Evolutionary conservation across 352 stramenopile species (phyloP).

Genomic region (Globisporangium splendens): DNA sequence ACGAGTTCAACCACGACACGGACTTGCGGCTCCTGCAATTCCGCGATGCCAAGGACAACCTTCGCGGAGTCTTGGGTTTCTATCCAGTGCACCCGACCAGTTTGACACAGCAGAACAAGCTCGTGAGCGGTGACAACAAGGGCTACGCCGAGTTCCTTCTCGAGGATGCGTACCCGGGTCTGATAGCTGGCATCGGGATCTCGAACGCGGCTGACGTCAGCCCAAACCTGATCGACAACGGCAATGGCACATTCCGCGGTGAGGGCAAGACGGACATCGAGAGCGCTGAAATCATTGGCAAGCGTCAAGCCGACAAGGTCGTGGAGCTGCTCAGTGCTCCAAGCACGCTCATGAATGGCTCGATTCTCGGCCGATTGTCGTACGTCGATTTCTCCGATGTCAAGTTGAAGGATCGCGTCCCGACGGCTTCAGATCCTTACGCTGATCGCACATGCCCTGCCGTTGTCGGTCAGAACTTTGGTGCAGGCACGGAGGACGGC

Average conservation of each 20-base stretch:
- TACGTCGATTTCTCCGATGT: constrained; percentile 44
- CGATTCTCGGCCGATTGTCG: constrained; percentile 26
- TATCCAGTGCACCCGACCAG: constrained; percentile 72
- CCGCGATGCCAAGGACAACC: constrained; percentile 20
- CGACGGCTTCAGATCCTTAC: constrained; percentile 20
- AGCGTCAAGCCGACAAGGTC: constrained; percentile 27
- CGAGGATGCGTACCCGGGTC: constrained; percentile 23
- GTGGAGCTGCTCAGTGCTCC: constrained; percentile 16
- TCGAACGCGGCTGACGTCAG: constrained; percentile 38
- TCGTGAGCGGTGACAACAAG: constrained; percentile 82
- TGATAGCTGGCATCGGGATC: constrained; percentile 30
- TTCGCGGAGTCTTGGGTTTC: constrained; percentile 60
- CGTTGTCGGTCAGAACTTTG: constrained; percentile 41
- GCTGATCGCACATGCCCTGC: constrained; percentile 33
- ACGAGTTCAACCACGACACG: constrained; percentile 56
- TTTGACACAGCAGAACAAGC: constrained; percentile 59
- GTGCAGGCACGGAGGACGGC: constrained; percentile 36
- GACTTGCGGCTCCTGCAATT: constrained; percentile 63
- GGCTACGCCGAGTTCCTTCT: constrained; percentile 40
- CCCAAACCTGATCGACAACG: constrained; percentile 38
- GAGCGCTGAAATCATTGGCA: constrained; percentile 35
- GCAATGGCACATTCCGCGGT: constrained; percentile 31
- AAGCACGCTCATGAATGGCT: constrained; percentile 22
- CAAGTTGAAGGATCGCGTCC: constrained; percentile 14
- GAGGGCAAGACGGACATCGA: constrained; percentile 30